Evolutionary conservation across 2,329 filamentous ascomycete genomes (phyloP).

Genomic region (Zymoseptoria tritici): DNA sequence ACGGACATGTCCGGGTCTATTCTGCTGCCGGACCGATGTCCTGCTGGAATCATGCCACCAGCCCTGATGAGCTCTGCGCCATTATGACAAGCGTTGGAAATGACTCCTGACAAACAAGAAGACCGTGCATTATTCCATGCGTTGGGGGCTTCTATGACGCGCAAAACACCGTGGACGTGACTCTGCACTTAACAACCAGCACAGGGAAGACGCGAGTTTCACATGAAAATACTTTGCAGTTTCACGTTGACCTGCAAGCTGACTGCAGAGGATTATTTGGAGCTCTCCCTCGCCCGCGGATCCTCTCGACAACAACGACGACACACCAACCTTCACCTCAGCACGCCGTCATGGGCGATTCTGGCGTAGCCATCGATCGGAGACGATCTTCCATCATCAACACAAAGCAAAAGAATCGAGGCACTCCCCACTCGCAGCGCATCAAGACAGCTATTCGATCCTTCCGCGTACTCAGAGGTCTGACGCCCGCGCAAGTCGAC

Average conservation of each 20-base stretch:
- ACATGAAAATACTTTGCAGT: background rate
- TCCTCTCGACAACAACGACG: background rate
- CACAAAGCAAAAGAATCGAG: constrained; percentile 7
- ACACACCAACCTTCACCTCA: background rate
- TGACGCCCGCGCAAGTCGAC: constrained; percentile 22
- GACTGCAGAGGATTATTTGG: background rate
- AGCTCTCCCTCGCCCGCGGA: background rate
- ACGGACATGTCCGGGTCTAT: too few species aligned
- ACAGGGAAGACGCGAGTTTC: background rate
- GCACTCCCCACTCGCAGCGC: constrained; percentile 11
- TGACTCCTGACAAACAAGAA: background rate
- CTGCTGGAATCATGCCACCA: too few species aligned
- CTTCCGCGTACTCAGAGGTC: constrained; percentile 18
- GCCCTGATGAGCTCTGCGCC: too few species aligned
- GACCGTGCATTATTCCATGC: background rate
- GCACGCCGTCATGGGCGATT: background rate
- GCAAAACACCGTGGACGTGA: background rate
- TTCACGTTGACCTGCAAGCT: background rate
- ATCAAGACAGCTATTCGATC: constrained; percentile 22
- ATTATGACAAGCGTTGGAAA: too few species aligned
- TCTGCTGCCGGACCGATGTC: too few species aligned
- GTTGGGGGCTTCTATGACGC: background rate
- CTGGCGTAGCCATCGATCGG: background rate
- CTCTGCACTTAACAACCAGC: background rate
- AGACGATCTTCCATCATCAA: background rate